Percentiles rank a stretch among this genome's conserved stretches.
Conservation (phyloP, 2,329 filamentous ascomycete species). For the Fusarium avenaceum region DNA sequence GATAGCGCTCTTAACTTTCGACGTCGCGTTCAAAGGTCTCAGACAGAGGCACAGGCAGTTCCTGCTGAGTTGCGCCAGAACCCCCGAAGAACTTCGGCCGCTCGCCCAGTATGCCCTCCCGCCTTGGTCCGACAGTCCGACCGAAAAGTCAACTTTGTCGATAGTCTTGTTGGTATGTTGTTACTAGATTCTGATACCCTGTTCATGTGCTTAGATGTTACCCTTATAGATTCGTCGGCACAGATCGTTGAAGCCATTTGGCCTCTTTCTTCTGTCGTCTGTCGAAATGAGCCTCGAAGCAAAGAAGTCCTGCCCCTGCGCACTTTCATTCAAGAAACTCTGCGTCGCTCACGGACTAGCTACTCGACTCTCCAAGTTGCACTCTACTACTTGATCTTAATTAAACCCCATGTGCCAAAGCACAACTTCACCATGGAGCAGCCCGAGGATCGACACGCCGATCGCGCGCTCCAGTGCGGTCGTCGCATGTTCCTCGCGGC, state of each 20-base stretch:
- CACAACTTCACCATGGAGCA: slow-evolving; percentile 91
- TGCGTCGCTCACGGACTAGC: slow-evolving; percentile 93
- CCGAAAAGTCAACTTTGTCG: slow-evolving; percentile 94
- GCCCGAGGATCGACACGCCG: slow-evolving; percentile 76
- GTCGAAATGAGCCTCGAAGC: slow-evolving; percentile 77
- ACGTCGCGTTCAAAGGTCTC: slow-evolving; percentile 48
- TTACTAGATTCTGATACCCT: slow-evolving; percentile 42
- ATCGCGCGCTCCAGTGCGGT: slow-evolving; percentile 90
- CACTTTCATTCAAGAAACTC: slow-evolving; percentile 97
- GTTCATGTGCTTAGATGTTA: slow-evolving; percentile 53
- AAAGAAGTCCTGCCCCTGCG: slow-evolving; percentile 89
- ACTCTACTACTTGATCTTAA: slow-evolving; percentile 93
- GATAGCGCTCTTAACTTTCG: slow-evolving; percentile 46
- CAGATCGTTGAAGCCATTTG: slow-evolving; percentile 98
- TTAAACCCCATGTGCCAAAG: slow-evolving; percentile 88
- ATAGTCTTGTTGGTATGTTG: slow-evolving; percentile 95
- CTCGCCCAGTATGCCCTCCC: slow-evolving; percentile 74
- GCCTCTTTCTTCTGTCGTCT: slow-evolving; percentile 87
- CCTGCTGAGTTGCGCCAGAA: slow-evolving; percentile 75
- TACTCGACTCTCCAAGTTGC: slow-evolving; percentile 98
- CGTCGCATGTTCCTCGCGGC: slow-evolving; percentile 97
- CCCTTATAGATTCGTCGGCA: slow-evolving; percentile 85
- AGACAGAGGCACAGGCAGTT: slow-evolving; percentile 62
- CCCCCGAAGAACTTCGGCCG: slow-evolving; percentile 69
- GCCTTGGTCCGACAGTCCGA: slow-evolving; percentile 87